Evolutionary conservation across 2,329 filamentous ascomycete genomes (phyloP).

Genomic region (Scopulariopsis brevicaulis): DNA sequence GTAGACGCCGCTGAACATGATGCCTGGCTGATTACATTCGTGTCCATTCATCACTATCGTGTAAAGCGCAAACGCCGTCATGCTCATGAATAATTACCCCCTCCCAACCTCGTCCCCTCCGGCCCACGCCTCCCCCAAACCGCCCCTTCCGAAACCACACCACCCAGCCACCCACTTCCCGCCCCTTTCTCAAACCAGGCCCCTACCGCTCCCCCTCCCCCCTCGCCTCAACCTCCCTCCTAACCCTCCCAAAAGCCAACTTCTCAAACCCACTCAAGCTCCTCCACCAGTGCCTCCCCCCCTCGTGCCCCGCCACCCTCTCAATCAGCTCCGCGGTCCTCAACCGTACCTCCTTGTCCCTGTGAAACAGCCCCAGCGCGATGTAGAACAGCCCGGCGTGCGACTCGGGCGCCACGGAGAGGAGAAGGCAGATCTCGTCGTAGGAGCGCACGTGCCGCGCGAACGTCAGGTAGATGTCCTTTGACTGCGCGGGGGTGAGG

Average conservation of each 20-base stretch:
- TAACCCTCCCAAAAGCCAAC: conserved; percentile 70
- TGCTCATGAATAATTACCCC: not conserved
- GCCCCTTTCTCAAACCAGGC: conserved; percentile 9
- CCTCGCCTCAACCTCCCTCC: conserved; percentile 50
- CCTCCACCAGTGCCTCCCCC: conserved; percentile 87
- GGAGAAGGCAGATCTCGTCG: conserved; percentile 73
- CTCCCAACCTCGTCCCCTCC: too few relatives aligned
- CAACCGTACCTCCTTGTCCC: conserved; percentile 65
- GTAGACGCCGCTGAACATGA: not conserved
- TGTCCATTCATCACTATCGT: not conserved
- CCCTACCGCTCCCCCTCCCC: conserved; percentile 29
- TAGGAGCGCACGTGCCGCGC: conserved; percentile 66
- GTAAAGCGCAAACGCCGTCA: not conserved
- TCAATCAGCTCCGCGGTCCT: conserved; percentile 72
- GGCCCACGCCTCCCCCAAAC: too few relatives aligned
- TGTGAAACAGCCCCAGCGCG: conserved; percentile 84
- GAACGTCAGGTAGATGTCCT: conserved; percentile 76
- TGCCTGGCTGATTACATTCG: not conserved
- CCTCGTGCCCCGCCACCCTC: conserved; percentile 74
- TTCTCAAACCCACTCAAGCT: conserved; percentile 80
- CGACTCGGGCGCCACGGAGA: conserved; percentile 73
- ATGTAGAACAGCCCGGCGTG: conserved; percentile 87
- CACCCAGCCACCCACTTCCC: too few relatives aligned
- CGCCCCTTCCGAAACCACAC: too few relatives aligned
- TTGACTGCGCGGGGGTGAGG: conserved; percentile 62